These are phyloP conservation scores for Penicillium waksmanii DNA, from an alignment of 495 filamentous ascomycete species.

Conservation along the genomic window DNA sequence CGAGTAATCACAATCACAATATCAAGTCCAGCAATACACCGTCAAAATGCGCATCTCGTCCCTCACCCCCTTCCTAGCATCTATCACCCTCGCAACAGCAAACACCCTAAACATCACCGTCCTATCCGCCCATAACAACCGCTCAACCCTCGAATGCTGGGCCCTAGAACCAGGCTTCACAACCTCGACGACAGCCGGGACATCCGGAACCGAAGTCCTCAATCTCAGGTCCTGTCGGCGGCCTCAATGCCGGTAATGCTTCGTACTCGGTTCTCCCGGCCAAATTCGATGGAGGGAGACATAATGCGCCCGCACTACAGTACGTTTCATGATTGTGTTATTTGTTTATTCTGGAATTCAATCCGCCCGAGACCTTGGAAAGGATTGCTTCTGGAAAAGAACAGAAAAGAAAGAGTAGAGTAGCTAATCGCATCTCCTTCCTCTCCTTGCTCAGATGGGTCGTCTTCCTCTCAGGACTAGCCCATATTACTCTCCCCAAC, in stretches of 20 bases:
- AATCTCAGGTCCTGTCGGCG: constrained; percentile 36
- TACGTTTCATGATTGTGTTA: constrained; percentile 29
- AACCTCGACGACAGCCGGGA: constrained; percentile 46
- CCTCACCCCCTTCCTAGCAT: constrained; percentile 25
- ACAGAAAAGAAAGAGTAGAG: too few relatives aligned
- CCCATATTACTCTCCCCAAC: constrained; percentile 54
- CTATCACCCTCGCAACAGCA: constrained; percentile 21
- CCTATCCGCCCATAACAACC: constrained; percentile 38
- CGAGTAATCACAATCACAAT: not conserved
- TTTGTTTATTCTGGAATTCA: not conserved
- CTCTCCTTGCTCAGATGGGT: constrained; percentile 47
- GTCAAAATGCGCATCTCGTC: constrained; percentile 27
- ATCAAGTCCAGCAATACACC: not conserved
- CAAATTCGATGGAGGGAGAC: constrained; percentile 52
- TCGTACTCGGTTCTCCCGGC: constrained; percentile 47
- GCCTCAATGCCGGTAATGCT: constrained; percentile 30
- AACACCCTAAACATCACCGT: constrained; percentile 47
- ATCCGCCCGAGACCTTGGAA: not conserved
- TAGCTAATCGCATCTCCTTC: too few relatives aligned
- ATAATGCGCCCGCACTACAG: constrained; percentile 56
- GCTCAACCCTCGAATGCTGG: constrained; percentile 61
- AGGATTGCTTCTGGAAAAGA: too few relatives aligned
- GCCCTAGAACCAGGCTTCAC: constrained; percentile 45
- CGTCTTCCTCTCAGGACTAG: constrained; percentile 51
- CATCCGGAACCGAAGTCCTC: constrained; percentile 36